phyloP scores from a whole-genome alignment of 768 basidiomycete genomes.

The Phylloporus sp. region DNA sequence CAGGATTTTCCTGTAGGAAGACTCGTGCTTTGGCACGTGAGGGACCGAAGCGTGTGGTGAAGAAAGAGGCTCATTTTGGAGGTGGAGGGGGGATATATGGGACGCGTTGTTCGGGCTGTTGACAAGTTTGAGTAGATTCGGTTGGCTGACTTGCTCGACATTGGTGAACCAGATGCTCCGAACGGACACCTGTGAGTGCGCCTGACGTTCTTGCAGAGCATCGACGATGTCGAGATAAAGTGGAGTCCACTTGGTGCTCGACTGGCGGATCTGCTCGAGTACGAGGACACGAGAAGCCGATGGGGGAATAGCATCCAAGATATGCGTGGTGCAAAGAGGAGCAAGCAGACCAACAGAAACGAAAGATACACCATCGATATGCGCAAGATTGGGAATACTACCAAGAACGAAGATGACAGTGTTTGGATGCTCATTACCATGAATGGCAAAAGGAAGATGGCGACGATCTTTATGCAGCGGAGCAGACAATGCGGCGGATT shows the following conservation, averaged over 20 bases:
- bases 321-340: constrained; percentile 56
- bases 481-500: constrained; percentile 64
- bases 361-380: constrained; percentile 58
- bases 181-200: constrained; percentile 48
- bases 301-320: constrained; percentile 57
- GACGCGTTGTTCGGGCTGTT: constrained; percentile 37
- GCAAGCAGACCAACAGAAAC: constrained; percentile 63
- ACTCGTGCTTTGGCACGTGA: constrained; percentile 85
- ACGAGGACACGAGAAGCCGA: constrained; percentile 69
- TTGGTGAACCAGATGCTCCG: constrained; percentile 63
- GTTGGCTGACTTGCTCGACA: constrained; percentile 32
- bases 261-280: constrained; percentile 73
- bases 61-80: constrained; percentile 39
- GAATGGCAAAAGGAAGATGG: constrained; percentile 49
- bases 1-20: constrained; percentile 88
- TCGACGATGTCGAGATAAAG: constrained; percentile 79
- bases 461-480: constrained; percentile 59
- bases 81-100: constrained; percentile 41
- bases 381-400: constrained; percentile 36
- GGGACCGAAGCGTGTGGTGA: constrained; percentile 34
- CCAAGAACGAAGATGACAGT: constrained; percentile 76
- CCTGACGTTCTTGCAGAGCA: constrained; percentile 59
- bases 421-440: constrained; percentile 53
- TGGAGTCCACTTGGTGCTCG: constrained; percentile 84
- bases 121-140: constrained; percentile 53